These are phyloP conservation scores for Xerocomellus amylosporus DNA, from an alignment of 768 basidiomycete species.

Conservation along the genomic window DNA sequence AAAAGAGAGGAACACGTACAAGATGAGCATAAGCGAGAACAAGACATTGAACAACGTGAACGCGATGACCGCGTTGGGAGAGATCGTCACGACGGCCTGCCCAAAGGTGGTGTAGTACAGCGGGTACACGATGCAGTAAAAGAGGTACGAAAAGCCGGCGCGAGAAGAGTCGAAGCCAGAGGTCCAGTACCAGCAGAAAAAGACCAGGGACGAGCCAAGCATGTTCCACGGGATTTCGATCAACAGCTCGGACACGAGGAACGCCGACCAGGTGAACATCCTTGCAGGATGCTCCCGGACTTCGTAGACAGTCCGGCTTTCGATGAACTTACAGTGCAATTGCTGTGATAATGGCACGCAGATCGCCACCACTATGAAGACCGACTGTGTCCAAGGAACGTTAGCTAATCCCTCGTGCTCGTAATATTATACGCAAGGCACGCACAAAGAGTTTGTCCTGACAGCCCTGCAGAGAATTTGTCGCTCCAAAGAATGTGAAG, in stretches of 20 bases:
- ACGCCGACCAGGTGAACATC: constrained; percentile 62
- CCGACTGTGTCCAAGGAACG: constrained; percentile 33
- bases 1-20: constrained; percentile 30
- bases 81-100: constrained; percentile 41
- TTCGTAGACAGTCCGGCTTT: constrained; percentile 55
- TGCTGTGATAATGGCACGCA: constrained; percentile 53
- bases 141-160: constrained; percentile 40
- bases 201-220: constrained; percentile 38
- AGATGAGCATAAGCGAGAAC: constrained; percentile 42
- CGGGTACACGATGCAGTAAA: constrained; percentile 38
- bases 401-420: neutral
- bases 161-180: constrained; percentile 39
- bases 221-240: constrained; percentile 46
- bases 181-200: constrained; percentile 50
- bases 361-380: constrained; percentile 48
- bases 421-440: neutral
- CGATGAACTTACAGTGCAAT: constrained; percentile 56
- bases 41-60: constrained; percentile 37
- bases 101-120: constrained; percentile 45
- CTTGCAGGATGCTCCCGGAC: constrained; percentile 60
- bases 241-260: constrained; percentile 51
- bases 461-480: constrained; percentile 38
- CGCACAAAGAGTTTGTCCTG: constrained; percentile 45
- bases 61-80: constrained; percentile 41
- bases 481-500: constrained; percentile 41